Percentiles rank a stretch among this genome's conserved stretches.
These are phyloP conservation scores for Plasmodium blacklocki DNA, from an alignment of 169 alveolate genomes.

Conservation along the genomic window DNA sequence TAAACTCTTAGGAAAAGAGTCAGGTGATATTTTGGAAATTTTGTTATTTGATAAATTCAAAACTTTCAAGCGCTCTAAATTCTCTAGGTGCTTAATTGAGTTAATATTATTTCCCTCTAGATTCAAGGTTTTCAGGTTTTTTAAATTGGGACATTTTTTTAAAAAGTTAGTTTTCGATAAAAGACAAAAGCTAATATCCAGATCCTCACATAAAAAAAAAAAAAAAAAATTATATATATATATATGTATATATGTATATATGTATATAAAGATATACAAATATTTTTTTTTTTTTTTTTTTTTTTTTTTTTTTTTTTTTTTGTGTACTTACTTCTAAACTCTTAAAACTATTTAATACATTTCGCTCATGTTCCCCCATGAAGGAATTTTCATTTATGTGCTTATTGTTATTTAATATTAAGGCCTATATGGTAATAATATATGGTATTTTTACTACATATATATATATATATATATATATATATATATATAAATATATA, in stretches of 20 bases:
- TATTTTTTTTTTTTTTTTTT: neutral
- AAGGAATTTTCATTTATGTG: slow-evolving; percentile 68
- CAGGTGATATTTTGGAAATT: slow-evolving; percentile 39
- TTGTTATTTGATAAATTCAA: slow-evolving; percentile 65
- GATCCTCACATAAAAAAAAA: slow-evolving; percentile 15
- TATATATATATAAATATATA: too few species aligned
- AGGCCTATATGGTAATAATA: slow-evolving; percentile 11
- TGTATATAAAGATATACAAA: neutral
- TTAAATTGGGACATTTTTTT: slow-evolving; percentile 22
- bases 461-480: too few species aligned
- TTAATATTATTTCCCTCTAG: slow-evolving; percentile 66
- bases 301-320: neutral
- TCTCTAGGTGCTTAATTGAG: slow-evolving; percentile 13
- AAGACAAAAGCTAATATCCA: slow-evolving; percentile 45
- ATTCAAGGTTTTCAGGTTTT: slow-evolving; percentile 29
- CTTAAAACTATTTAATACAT: slow-evolving; percentile 18
- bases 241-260: neutral
- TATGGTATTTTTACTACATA: too few species aligned
- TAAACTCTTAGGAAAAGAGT: slow-evolving; percentile 30
- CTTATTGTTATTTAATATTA: slow-evolving; percentile 59
- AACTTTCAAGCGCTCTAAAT: slow-evolving; percentile 5
- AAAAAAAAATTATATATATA: slow-evolving; percentile 3
- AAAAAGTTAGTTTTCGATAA: slow-evolving; percentile 38
- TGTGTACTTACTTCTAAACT: slow-evolving; percentile 31
- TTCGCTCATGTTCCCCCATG: slow-evolving; percentile 17